Conservation (phyloP, 768 basidiomycete genomes). For the Lentinula raphanica region DNA sequence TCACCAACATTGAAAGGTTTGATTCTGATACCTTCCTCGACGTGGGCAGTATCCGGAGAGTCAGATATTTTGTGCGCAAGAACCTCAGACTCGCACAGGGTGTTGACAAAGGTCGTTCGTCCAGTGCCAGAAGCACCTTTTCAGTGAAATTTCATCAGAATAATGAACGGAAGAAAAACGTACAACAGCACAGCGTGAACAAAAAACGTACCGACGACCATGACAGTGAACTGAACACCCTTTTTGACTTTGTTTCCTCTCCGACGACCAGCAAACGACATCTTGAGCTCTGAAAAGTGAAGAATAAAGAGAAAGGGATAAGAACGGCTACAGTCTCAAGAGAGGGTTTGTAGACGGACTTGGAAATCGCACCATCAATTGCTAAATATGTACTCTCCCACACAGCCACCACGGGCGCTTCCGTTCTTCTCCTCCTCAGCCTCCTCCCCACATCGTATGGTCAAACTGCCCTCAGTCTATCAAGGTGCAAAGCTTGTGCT, state of each 20-base stretch:
- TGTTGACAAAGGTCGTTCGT: conserved; percentile 98
- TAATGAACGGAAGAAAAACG: conserved; percentile 10
- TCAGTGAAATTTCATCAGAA: conserved; percentile 14
- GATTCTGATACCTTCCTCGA: conserved; percentile 91
- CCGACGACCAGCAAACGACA: conserved; percentile 84
- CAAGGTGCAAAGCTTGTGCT: neutral
- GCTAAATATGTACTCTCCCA: neutral
- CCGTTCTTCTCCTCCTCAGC: neutral
- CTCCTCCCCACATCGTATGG: neutral
- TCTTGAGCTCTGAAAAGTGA: conserved; percentile 26
- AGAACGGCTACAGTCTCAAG: neutral
- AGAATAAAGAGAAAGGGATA: neutral
- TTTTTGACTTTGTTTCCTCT: conserved; percentile 96
- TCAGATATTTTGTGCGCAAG: conserved; percentile 83
- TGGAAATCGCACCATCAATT: neutral
- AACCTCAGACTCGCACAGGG: conserved; percentile 94
- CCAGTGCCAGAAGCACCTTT: conserved; percentile 95
- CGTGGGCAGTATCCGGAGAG: conserved; percentile 82
- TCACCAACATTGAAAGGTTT: conserved; percentile 91
- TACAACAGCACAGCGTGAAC: conserved; percentile 7
- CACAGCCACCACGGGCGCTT: neutral
- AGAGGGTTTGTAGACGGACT: neutral
- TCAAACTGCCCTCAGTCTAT: neutral
- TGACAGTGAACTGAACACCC: conserved; percentile 96
- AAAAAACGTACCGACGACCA: conserved; percentile 87